Base-by-base conservation (phyloP, 176 grass and related monocot genomes). In the Aechmea fasciata region DNA sequence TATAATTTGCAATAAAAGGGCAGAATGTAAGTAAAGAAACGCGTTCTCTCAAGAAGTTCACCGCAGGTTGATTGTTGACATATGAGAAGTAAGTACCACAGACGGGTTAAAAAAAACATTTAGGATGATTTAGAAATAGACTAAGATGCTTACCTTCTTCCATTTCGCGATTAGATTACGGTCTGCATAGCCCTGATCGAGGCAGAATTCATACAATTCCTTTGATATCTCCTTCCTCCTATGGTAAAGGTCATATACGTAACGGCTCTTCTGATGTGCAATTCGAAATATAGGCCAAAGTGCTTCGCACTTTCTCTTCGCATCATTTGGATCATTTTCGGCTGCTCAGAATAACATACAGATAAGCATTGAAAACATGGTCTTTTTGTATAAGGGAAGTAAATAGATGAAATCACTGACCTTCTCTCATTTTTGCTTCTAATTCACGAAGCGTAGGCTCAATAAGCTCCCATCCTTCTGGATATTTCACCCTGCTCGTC, bases 381-480 rank as follows among this genome's bases (percentile, higher is more conserved):
- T 41, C 4, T 41, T 41, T 47, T 11, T 6, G 61, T 7, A 68
- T n/a, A 67, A 57, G 11, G 1, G 6, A 9, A 41, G 1, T 1
- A 18, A 71, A 11, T 41, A 41, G 10, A 59, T 49, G 22, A 55
- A 17, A 29, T 49, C 12, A 63, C n/a, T 61, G 13, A 78, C 50
- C 64, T 81, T 78, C 69, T 69, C 82, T 54, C 73, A 85, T 81
- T 63, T 81, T 84, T 28, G 82, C 77, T 57, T 84, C 77, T 1
- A 84, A 51, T 3, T 84, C 82, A 51, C 33, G 61, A 84, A 84
- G 67, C 10, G 82, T 84, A 49, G 82, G 82, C 29, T 80, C 77
- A 65, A 84, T 84, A 75, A 84, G 82, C 66, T 84, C 71, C 82
- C 82, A 84, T 67, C 82, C 77, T 57, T 84, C 71, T 13, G 69